Conservation (phyloP, 148 eudicot species). For the Fagopyrum esculentum region DNA sequence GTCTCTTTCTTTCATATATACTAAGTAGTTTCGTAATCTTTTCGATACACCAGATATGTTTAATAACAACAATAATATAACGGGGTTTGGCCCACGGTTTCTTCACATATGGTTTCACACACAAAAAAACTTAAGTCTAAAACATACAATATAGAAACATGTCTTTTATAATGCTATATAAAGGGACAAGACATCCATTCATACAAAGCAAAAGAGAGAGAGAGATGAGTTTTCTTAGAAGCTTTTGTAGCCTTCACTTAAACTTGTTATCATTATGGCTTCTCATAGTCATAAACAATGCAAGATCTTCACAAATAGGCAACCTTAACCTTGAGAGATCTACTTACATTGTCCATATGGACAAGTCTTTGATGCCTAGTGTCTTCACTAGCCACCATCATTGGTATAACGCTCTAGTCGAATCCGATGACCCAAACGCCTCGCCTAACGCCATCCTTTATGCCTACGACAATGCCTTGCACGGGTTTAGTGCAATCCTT, state of each 20-base stretch:
- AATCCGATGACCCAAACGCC: constrained; percentile 15
- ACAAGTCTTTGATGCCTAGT: constrained; percentile 65
- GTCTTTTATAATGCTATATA: background rate
- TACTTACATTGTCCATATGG: constrained; percentile 74
- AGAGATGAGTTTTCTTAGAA: background rate
- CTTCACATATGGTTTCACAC: background rate
- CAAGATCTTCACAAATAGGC: background rate
- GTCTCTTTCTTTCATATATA: background rate
- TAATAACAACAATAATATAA: background rate
- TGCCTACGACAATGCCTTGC: constrained; percentile 43
- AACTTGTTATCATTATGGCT: background rate
- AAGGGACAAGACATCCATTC: background rate
- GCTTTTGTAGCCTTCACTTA: background rate
- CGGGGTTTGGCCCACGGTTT: background rate
- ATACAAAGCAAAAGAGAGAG: constrained; percentile 9
- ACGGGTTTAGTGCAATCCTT: constrained; percentile 61
- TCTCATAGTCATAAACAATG: constrained; percentile 1
- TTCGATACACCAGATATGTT: too few relatives aligned
- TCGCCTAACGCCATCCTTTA: constrained; percentile 33
- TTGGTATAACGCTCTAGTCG: constrained; percentile 55
- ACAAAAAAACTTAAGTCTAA: background rate
- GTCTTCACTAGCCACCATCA: constrained; percentile 44
- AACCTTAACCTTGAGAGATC: constrained; percentile 17
- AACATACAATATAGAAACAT: too few relatives aligned
- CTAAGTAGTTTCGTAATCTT: background rate